A percentile compares a stretch with the other conserved stretches of the same genome.
Conservation (phyloP, 176 grass and related monocot species). For the Cocos nucifera region DNA sequence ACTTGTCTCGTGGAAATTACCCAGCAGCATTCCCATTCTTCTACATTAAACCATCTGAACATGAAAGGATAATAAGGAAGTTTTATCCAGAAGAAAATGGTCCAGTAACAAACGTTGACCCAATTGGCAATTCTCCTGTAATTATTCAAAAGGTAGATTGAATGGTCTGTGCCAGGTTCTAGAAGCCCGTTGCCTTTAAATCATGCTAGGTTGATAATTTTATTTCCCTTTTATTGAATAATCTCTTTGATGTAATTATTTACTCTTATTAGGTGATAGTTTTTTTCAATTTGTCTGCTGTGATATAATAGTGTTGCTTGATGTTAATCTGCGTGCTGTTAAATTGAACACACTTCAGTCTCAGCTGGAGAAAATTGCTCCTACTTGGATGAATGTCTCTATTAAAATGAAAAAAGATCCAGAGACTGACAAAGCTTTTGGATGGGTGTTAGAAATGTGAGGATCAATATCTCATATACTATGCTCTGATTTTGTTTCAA, state of each 20-base stretch:
- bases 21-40: slow-evolving; percentile 88
- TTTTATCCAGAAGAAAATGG: slow-evolving; percentile 87
- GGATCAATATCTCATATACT: slow-evolving; percentile 10
- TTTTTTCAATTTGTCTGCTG: too few relatives aligned
- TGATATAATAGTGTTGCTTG: too few relatives aligned
- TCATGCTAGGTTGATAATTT: too few relatives aligned
- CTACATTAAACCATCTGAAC: slow-evolving; percentile 88
- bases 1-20: slow-evolving; percentile 57
- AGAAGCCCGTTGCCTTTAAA: too few relatives aligned
- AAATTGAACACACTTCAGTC: slow-evolving; percentile 26
- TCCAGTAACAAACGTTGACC: slow-evolving; percentile 76
- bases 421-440: slow-evolving; percentile 95
- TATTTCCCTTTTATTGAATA: background rate
- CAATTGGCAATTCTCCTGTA: slow-evolving; percentile 93
- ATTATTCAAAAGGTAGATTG: slow-evolving; percentile 86
- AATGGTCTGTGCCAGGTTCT: too few relatives aligned
- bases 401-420: slow-evolving; percentile 86
- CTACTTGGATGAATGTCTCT: slow-evolving; percentile 99
- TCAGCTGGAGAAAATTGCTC: slow-evolving; percentile 91
- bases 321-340: background rate
- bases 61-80: slow-evolving; percentile 86
- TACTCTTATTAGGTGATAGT: too few relatives aligned
- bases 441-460: slow-evolving; percentile 99
- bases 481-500: background rate
- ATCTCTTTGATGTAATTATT: background rate